phyloP scores from a whole-genome alignment of 2,329 filamentous ascomycete genomes.

The Zymoseptoria tritici region DNA sequence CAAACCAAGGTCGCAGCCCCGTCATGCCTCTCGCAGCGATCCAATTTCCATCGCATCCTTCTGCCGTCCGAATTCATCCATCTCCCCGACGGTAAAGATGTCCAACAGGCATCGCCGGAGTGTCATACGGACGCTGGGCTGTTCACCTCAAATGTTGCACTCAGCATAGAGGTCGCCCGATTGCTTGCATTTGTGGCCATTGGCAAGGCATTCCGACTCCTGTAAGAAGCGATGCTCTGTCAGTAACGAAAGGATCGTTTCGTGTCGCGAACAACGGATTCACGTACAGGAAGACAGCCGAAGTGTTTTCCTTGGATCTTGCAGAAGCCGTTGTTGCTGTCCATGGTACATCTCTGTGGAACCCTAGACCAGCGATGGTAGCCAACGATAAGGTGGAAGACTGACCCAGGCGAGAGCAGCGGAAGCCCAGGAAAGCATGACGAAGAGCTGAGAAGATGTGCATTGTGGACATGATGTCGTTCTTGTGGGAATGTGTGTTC shows the following conservation, averaged over 20 bases:
- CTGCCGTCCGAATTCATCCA: too few relatives aligned
- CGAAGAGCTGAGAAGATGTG: not conserved
- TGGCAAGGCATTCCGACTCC: not conserved
- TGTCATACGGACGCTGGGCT: too few relatives aligned
- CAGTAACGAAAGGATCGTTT: not conserved
- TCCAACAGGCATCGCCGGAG: not conserved
- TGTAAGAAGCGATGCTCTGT: not conserved
- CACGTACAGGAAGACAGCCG: not conserved
- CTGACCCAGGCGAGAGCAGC: not conserved
- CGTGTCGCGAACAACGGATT: not conserved
- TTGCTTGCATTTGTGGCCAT: not conserved
- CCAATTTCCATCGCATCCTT: too few relatives aligned
- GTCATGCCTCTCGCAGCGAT: too few relatives aligned
- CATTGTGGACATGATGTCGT: not conserved
- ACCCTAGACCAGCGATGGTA: too few relatives aligned
- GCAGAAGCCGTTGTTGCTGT: not conserved
- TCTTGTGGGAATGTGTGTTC: not conserved
- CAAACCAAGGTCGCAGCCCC: too few relatives aligned
- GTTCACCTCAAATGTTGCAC: not conserved
- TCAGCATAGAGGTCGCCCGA: not conserved
- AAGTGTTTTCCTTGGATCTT: not conserved
- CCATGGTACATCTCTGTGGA: not conserved
- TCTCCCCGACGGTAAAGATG: too few relatives aligned
- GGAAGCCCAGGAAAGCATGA: not conserved
- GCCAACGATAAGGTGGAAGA: too few relatives aligned